Evolutionary conservation across 495 filamentous ascomycete genomes (phyloP), one percentile per base, ranked within the genome.

Genomic region (Schizothecium vesticola): DNA sequence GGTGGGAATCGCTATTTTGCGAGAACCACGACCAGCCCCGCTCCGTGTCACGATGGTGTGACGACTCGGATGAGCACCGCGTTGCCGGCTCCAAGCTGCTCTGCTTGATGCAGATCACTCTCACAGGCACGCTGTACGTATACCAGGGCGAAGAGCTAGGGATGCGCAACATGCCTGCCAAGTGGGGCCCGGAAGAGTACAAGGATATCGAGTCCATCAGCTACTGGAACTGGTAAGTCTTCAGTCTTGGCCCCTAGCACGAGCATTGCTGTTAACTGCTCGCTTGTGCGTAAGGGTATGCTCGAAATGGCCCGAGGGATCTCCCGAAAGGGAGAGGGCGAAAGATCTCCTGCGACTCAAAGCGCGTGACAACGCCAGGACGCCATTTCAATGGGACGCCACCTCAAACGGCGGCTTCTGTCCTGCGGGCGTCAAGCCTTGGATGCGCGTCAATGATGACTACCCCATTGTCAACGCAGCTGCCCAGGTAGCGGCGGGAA

Each of bases 141-240:
- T 91, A 90, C 69, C 88, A 92, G 72, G 90, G 90, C 2, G 87
- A 92, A 70, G 90, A 92, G 71, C 73, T 92, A 10, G 90, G 88
- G 0, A 88, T 89, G 83, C 78, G 83, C 4, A 91, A 92, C 23
- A 24, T 59, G 21, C 56, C 56, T n/a, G 13, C 13, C 9, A 24
- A 59, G 21, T 59, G 56, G 56, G 56, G 25, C 56, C 89, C 90
- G 0, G 57, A 70, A 1, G 73, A 80, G 11, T 90, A 89, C 74
- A 86, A 87, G 69, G 89, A 91, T 67, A 81, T 90, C 56, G 88
- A 89, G 67, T 58, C 63, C 5, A 24, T 65, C 63, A 65, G 22
- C 28, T 65, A 59, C 63, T 65, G 63, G 63, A 31, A 58, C 10
- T 6, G 19, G 61, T 63, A 21, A 63, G n/a, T 23, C 22, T 36